Percentiles rank a stretch among this genome's conserved stretches.
Evolutionary conservation across 2,329 filamentous ascomycete genomes (phyloP).

Genomic region (Akanthomyces lecanii): DNA sequence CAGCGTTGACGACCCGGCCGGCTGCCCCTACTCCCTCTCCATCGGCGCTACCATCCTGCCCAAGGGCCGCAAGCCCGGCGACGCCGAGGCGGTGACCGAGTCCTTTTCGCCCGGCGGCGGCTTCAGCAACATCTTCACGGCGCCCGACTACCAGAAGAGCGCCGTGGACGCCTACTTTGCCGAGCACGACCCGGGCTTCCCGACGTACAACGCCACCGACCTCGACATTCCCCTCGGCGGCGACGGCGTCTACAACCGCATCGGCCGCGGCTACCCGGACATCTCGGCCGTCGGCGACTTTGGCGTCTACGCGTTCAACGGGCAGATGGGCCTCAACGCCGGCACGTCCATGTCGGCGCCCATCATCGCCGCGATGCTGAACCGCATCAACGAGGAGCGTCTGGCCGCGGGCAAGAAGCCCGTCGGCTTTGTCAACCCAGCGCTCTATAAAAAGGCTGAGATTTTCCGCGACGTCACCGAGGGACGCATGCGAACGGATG

Average conservation of each 20-base stretch:
- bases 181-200: background rate
- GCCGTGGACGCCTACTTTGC: conserved; percentile 31
- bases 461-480: conserved; percentile 14
- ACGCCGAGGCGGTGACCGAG: conserved; percentile 41
- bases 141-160: conserved; percentile 44
- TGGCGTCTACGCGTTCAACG: conserved; percentile 35
- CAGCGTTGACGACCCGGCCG: conserved; percentile 34
- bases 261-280: conserved; percentile 36
- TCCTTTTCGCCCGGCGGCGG: conserved; percentile 5
- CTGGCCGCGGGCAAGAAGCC: conserved; percentile 31
- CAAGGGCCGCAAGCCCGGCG: conserved; percentile 36
- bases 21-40: conserved; percentile 44
- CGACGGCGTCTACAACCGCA: conserved; percentile 16
- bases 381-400: conserved; percentile 20
- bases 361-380: conserved; percentile 20
- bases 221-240: background rate
- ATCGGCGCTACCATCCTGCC: conserved; percentile 47
- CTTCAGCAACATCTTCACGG: conserved; percentile 44
- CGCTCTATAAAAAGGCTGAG: conserved; percentile 11
- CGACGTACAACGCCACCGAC: background rate
- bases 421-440: conserved; percentile 30
- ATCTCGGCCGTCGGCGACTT: conserved; percentile 42
- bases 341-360: conserved; percentile 21
- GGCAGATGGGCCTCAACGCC: conserved; percentile 21
- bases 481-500: background rate